phyloP scores from a whole-genome alignment of 2,329 filamentous ascomycete genomes.

The Podosphaera xanthii region DNA sequence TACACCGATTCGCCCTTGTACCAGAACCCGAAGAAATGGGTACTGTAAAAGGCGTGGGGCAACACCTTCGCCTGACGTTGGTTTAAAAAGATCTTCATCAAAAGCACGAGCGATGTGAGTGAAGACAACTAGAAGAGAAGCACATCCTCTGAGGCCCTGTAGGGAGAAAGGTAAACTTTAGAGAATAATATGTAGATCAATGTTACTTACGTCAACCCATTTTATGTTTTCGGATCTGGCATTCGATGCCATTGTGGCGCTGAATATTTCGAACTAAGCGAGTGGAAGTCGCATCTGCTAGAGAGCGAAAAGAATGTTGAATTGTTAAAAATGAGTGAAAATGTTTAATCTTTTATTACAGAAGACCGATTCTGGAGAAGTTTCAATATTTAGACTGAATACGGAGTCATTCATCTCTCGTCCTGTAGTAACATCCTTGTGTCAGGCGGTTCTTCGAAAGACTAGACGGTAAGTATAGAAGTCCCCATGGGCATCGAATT shows the following conservation, averaged over 20 bases:
- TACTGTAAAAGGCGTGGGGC: conserved; percentile 29
- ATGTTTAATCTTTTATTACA: background rate
- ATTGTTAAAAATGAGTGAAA: background rate
- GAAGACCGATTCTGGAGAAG: background rate
- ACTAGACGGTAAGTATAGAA: background rate
- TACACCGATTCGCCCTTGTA: conserved; percentile 40
- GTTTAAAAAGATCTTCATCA: conserved; percentile 25
- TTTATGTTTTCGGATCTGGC: conserved; percentile 25
- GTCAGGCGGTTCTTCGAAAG: background rate
- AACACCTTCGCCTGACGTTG: conserved; percentile 21
- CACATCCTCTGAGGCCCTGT: conserved; percentile 32
- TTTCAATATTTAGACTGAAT: background rate
- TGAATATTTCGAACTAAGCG: background rate
- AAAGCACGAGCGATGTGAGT: conserved; percentile 30
- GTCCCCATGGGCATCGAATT: too few relatives aligned
- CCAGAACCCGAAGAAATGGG: conserved; percentile 33
- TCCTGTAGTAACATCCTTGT: background rate
- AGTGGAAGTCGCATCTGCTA: background rate
- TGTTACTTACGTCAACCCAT: conserved; percentile 32
- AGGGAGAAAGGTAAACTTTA: conserved; percentile 1
- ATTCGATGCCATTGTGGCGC: background rate
- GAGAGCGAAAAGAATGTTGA: background rate
- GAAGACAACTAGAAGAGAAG: conserved; percentile 29
- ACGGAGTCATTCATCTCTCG: background rate
- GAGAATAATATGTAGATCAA: background rate